Evolutionary conservation across 2,329 filamentous ascomycete species (phyloP), one percentile per base, ranked within the genome.

Genomic region (Phyllosticta citriasiana): DNA sequence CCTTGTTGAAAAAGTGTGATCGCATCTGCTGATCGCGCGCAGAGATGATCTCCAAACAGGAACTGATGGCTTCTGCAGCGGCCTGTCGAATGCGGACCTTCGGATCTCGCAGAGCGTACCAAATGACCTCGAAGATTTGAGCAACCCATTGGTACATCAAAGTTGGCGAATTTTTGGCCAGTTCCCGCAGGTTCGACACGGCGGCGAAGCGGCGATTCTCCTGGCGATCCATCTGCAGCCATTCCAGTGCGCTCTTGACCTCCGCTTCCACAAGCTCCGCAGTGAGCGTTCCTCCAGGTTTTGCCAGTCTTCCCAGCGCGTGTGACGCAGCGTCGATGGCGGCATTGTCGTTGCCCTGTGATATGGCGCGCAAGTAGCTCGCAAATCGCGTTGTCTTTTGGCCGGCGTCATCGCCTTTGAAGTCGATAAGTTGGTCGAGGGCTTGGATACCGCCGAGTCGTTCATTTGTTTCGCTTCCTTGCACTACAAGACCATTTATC

Each of bases 221-320:
- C 67, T 96, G 87, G 66, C 93, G 85, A 72, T 97, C 95, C 56
- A 92, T 92, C 72, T 97, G 93, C 62, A 99, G 84, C 89, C 92
- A 97, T 77, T 99, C 94, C 59, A 99, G 81, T 1, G 95, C 92
- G 19, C 91, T 94, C 74, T 97, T 95, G 64, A 97, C 92, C 75
- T 99, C 93, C 60, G 91, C 93, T 71, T 99, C 94, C 62, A 99
- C 94, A 60, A 99, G 80, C 74, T 97, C 93, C 7, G 93, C 95
- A 53, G 96, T 96, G 65, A 97, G 81, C 33, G 94, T 92, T 63
- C 94, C 94, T 64, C 94, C 94, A 0, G 94, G 94, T 66, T 90
- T 87, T 64, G 93, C 96, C 63, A 99, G 82, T 71, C 92, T 89
- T 54, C 94, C 94, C 27, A 99, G 81, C 3, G 93, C 92, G 66